Evolutionary conservation across 2,329 filamentous ascomycete species (phyloP).

Genomic region (Trichophyton rubrum): DNA sequence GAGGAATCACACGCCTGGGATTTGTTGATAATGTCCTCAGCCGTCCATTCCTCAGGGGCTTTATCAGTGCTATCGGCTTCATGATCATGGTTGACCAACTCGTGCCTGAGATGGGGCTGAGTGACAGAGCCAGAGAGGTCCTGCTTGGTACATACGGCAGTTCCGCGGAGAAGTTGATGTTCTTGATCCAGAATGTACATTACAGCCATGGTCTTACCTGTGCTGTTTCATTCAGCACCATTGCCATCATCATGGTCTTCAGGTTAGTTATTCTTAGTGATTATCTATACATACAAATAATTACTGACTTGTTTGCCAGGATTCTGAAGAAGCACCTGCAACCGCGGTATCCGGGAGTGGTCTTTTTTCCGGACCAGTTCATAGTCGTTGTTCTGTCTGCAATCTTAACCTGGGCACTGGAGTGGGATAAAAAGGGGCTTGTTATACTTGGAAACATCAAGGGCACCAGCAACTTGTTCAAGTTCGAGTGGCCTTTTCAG

Average conservation of each 20-base stretch:
- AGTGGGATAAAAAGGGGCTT: constrained; percentile 69
- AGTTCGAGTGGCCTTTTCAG: constrained; percentile 77
- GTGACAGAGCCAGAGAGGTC: constrained; percentile 47
- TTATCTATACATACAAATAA: not conserved
- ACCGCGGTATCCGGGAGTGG: constrained; percentile 63
- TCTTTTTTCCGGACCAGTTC: constrained; percentile 86
- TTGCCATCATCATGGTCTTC: constrained; percentile 80
- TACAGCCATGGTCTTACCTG: constrained; percentile 63
- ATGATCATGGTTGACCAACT: constrained; percentile 93
- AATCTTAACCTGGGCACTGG: constrained; percentile 60
- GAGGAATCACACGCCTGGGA: constrained; percentile 71
- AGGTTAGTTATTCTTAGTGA: constrained; percentile 43
- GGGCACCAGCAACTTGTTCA: constrained; percentile 60
- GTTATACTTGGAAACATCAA: constrained; percentile 73
- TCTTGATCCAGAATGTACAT: constrained; percentile 55
- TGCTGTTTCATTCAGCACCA: constrained; percentile 64
- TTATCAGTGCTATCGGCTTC: constrained; percentile 93
- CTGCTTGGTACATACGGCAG: constrained; percentile 67
- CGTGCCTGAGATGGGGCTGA: constrained; percentile 76
- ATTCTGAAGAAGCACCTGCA: constrained; percentile 71
- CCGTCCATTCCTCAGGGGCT: constrained; percentile 80
- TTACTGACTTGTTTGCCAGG: constrained; percentile 32
- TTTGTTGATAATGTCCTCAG: constrained; percentile 93
- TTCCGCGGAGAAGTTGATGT: constrained; percentile 71
- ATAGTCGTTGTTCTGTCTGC: constrained; percentile 76